These are phyloP conservation scores for Pseudogymnoascus sp. DNA, from an alignment of 2,329 filamentous ascomycete species.

Conservation along the genomic window DNA sequence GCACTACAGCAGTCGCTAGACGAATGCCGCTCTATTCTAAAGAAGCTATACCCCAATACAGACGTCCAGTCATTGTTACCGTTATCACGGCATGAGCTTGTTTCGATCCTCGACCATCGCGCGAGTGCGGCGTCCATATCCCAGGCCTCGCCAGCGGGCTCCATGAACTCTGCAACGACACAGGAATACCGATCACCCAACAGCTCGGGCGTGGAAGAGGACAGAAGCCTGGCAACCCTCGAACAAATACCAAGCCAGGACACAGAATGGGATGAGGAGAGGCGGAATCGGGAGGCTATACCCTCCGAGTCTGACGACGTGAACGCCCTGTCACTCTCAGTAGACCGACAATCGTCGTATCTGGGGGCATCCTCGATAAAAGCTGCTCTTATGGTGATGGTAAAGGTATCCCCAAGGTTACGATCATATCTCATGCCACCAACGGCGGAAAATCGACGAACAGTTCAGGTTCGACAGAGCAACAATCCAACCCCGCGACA, in stretches of 20 bases:
- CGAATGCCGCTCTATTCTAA: conserved; percentile 31
- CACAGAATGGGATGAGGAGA: conserved; percentile 60
- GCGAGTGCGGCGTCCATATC: conserved; percentile 21
- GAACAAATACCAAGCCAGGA: conserved; percentile 63
- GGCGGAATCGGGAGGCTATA: conserved; percentile 45
- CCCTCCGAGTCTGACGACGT: conserved; percentile 63
- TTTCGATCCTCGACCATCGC: conserved; percentile 47
- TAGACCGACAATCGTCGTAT: conserved; percentile 57
- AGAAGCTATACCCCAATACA: conserved; percentile 32
- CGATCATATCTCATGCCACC: conserved; percentile 36
- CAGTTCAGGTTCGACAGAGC: conserved; percentile 15
- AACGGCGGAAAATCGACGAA: conserved; percentile 18
- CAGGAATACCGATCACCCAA: conserved; percentile 42
- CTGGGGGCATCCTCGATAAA: conserved; percentile 69
- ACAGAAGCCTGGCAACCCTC: conserved; percentile 41
- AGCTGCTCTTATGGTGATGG: conserved; percentile 63
- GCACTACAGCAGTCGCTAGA: conserved; percentile 57
- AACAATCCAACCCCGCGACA: conserved; percentile 27
- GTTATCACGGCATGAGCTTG: conserved; percentile 56
- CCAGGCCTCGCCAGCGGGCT: conserved; percentile 45
- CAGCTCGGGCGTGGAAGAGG: conserved; percentile 41
- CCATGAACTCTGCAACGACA: conserved; percentile 42
- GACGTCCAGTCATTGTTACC: conserved; percentile 47
- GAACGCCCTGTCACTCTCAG: conserved; percentile 54
- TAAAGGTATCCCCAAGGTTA: conserved; percentile 42